Evolutionary conservation across 768 basidiomycete species (phyloP), one percentile per base, ranked within the genome.

Genomic region (Crassisporium funariophilum): DNA sequence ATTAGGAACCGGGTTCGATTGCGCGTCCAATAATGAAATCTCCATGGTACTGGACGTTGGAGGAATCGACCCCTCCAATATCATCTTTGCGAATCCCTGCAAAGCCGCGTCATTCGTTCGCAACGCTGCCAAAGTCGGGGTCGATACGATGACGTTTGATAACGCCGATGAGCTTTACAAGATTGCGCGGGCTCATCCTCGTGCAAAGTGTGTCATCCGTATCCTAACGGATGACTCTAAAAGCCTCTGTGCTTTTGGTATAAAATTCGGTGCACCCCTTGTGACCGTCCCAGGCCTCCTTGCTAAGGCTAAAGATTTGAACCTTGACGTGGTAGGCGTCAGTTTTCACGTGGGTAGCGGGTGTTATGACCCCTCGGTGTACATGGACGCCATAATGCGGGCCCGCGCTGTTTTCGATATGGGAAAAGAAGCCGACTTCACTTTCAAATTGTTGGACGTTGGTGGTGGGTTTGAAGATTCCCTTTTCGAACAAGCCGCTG

Each of bases 51-150:
- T 97, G 19, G 70, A 70, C 9, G 67, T 94, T 3, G 85, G 86
- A 4, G 86, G 84, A 6, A 79, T 95, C 41, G 77, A 81, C 37
- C 84, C 95, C 4, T 78, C 80, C 44, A 81, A 87, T 47, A 88
- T 99, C 75, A 91, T 98, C 63, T 99, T 93, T 60, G 97, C 97
- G 54, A 99, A 99, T 70, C 97, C 97, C 0, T 98, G 97, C 85
- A 99, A 99, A 72, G 91, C 97, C 2, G 77, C 82, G 9, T 95
- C 93, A 0, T 98, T 95, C 72, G 79, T 99, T 58, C 88, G 94
- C 39, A 81, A 83, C 57, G 90, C 97, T 12, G 84, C 84, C 33
- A 83, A 79, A 57, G 68, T 74, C 23, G 84, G 88, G 16, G 95
- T 98, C 42, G 79, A 91, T 62, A 84, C 79, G 72, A 97, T 98